A percentile compares a stretch with the other conserved stretches of the same genome.
Evolutionary conservation across 768 basidiomycete species (phyloP).

Genomic region (Lentinula sp.): DNA sequence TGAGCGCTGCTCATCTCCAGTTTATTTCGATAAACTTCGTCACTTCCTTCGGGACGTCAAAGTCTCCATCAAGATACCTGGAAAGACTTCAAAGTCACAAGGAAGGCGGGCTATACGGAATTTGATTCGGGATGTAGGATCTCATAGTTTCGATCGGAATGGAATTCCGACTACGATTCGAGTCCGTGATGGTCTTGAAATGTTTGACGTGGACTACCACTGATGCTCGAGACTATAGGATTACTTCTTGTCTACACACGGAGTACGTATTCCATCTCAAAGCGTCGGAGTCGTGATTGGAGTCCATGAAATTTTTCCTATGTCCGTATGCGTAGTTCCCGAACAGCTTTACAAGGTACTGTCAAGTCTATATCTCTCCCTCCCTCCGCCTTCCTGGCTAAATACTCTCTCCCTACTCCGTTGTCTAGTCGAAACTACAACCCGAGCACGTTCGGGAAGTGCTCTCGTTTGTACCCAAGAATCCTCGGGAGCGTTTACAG

Average conservation of each 20-base stretch:
- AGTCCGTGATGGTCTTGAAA: slow-evolving; percentile 11
- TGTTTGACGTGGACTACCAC: background rate
- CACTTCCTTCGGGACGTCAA: slow-evolving; percentile 24
- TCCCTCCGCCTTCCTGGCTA: too few relatives aligned
- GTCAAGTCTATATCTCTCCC: too few relatives aligned
- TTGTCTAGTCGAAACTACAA: slow-evolving; percentile 24
- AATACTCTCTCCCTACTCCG: background rate
- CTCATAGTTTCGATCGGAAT: slow-evolving; percentile 18
- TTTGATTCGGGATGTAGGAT: slow-evolving; percentile 20
- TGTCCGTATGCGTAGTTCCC: slow-evolving; percentile 18
- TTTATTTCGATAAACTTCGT: slow-evolving; percentile 16
- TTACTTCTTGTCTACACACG: slow-evolving; percentile 19
- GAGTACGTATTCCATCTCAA: slow-evolving; percentile 13
- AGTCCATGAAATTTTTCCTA: slow-evolving; percentile 21
- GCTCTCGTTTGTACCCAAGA: slow-evolving; percentile 20
- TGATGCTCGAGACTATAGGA: slow-evolving; percentile 13
- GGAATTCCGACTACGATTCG: slow-evolving; percentile 19
- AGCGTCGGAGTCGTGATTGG: slow-evolving; percentile 22
- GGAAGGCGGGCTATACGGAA: slow-evolving; percentile 19
- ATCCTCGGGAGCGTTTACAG: slow-evolving; percentile 15
- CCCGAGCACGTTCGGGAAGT: slow-evolving; percentile 25
- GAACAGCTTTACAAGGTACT: slow-evolving; percentile 24
- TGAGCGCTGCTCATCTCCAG: background rate
- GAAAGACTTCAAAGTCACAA: slow-evolving; percentile 15
- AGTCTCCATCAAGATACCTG: slow-evolving; percentile 14